phyloP scores from a whole-genome alignment of 495 filamentous ascomycete genomes.

The Neurospora pannonica region DNA sequence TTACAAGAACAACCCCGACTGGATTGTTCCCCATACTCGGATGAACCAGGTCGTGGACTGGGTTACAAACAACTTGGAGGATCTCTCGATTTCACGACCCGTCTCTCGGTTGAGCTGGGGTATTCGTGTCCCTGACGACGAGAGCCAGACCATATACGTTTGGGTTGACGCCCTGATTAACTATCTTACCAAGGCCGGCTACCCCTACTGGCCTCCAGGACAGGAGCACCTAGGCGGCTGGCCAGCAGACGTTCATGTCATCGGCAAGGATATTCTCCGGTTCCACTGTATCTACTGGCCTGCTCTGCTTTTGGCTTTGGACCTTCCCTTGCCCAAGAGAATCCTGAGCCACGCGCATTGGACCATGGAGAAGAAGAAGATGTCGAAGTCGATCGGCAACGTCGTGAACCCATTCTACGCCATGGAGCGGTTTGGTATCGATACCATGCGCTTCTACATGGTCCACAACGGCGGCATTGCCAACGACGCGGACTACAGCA shows the following conservation, averaged over 20 bases:
- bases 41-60: conserved; percentile 58
- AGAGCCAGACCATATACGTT: conserved; percentile 87
- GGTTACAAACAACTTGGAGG: conserved; percentile 63
- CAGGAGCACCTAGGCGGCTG: conserved; percentile 49
- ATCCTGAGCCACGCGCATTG: conserved; percentile 89
- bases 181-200: conserved; percentile 80
- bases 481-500: conserved; percentile 77
- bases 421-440: conserved; percentile 77
- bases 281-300: conserved; percentile 99
- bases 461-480: conserved; percentile 63
- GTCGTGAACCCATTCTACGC: conserved; percentile 94
- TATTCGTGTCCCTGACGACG: conserved; percentile 77
- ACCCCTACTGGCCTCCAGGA: conserved; percentile 63
- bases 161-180: conserved; percentile 96
- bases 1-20: conserved; percentile 62
- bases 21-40: conserved; percentile 57
- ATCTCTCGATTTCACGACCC: conserved; percentile 85
- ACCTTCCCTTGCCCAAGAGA: conserved; percentile 69
- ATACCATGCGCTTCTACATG: conserved; percentile 82
- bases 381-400: conserved; percentile 92
- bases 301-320: conserved; percentile 83
- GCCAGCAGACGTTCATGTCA: conserved; percentile 86
- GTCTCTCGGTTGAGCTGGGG: conserved; percentile 74
- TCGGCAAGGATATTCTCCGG: conserved; percentile 92
- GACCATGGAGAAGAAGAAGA: conserved; percentile 82